Conservation (phyloP, 768 basidiomycete species). For the Leccinum ochraceum region DNA sequence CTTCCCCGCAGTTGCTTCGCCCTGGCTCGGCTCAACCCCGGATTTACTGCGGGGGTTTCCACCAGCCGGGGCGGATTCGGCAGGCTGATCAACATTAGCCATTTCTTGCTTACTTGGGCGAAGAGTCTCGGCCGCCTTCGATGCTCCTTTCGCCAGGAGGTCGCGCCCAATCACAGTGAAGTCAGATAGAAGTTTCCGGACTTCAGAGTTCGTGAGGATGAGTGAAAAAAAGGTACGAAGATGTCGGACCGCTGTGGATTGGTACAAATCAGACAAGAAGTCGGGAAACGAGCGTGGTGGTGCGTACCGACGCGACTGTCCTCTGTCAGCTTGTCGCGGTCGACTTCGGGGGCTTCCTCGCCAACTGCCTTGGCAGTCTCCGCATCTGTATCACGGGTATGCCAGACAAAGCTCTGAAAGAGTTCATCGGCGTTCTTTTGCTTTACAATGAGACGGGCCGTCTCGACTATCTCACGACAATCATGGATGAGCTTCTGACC, state of each 20-base stretch:
- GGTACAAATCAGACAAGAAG: conserved; percentile 10
- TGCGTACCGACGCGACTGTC: conserved; percentile 63
- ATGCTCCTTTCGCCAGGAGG: conserved; percentile 71
- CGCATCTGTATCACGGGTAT: conserved; percentile 53
- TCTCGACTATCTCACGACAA: conserved; percentile 76
- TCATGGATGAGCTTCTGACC: conserved; percentile 79
- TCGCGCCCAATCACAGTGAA: conserved; percentile 80
- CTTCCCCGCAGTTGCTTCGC: conserved; percentile 33
- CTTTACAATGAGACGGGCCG: conserved; percentile 65
- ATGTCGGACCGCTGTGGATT: conserved; percentile 70
- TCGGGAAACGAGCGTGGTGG: not conserved
- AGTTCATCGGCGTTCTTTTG: conserved; percentile 92
- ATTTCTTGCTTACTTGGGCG: conserved; percentile 68
- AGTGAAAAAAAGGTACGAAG: conserved; percentile 86
- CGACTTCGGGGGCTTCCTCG: conserved; percentile 46
- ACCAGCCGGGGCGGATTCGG: conserved; percentile 49
- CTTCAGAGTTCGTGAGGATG: conserved; percentile 90
- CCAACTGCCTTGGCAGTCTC: conserved; percentile 44
- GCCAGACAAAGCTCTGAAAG: conserved; percentile 89
- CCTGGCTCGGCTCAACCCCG: conserved; percentile 31
- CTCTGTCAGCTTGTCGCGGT: conserved; percentile 51
- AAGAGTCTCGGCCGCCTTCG: conserved; percentile 67
- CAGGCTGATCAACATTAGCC: conserved; percentile 61
- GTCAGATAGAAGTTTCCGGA: conserved; percentile 84
- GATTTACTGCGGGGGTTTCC: conserved; percentile 40